Conservation (phyloP, 148 eudicot species). For the Chenopodium berlandieri region DNA sequence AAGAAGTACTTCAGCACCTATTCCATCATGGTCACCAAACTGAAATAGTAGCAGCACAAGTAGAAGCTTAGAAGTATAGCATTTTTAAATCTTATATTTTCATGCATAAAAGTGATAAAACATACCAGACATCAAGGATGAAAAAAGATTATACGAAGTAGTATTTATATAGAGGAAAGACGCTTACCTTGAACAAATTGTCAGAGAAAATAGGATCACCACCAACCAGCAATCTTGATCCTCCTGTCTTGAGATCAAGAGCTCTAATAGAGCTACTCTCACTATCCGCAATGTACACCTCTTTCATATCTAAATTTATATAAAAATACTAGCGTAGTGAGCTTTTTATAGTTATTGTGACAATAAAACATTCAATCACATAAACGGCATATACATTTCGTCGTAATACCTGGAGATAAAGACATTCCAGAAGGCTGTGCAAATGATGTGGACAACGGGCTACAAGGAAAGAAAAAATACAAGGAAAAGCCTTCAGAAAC, state of each 20-base stretch:
- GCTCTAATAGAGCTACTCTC: conserved; percentile 98
- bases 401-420: conserved; percentile 66
- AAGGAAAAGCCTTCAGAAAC: conserved; percentile 19
- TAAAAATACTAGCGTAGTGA: background rate
- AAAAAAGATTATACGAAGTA: background rate
- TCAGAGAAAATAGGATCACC: conserved; percentile 87
- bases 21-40: conserved; percentile 97
- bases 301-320: conserved; percentile 53
- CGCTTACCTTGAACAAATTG: conserved; percentile 75
- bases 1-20: conserved; percentile 88
- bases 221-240: conserved; percentile 87
- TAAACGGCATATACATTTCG: background rate
- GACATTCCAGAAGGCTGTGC: conserved; percentile 99
- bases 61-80: background rate
- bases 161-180: background rate
- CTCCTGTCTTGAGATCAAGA: conserved; percentile 81
- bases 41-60: conserved; percentile 31
- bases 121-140: conserved; percentile 1
- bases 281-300: conserved; percentile 88
- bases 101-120: background rate
- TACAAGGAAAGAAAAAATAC: conserved; percentile 29
- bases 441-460: conserved; percentile 80
- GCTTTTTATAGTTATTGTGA: background rate
- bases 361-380: background rate
- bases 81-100: conserved; percentile 5